Conservation (phyloP, 495 filamentous ascomycete species). For the Penicillium diatomitis region DNA sequence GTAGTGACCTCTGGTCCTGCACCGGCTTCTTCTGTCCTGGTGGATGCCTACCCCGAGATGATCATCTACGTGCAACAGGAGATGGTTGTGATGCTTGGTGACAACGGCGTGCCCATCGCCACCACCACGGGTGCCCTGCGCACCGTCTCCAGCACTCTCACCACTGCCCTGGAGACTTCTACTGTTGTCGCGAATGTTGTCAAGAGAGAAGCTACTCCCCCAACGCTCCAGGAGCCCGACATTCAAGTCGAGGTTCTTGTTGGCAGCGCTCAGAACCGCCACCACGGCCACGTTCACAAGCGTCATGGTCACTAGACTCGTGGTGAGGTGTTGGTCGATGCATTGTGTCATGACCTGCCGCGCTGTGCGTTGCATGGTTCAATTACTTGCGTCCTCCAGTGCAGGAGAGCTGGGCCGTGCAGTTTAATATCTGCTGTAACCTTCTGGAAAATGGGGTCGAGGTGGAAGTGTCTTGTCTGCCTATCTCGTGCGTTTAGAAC, state of each 20-base stretch:
- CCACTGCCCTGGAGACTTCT: constrained; percentile 12
- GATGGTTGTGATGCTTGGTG: constrained; percentile 28
- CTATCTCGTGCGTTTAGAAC: too few species aligned
- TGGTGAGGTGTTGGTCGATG: background rate
- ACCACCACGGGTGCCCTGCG: constrained; percentile 16
- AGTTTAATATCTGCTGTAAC: too few species aligned
- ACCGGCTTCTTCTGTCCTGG: constrained; percentile 18
- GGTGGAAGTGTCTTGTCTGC: too few species aligned
- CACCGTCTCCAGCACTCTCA: constrained; percentile 13
- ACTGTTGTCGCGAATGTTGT: constrained; percentile 20
- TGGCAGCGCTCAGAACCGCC: too few species aligned
- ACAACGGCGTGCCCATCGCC: constrained; percentile 12
- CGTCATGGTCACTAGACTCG: constrained; percentile 15
- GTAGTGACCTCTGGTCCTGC: constrained; percentile 12
- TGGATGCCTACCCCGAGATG: constrained; percentile 22
- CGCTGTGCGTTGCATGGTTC: constrained; percentile 7
- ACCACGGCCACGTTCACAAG: constrained; percentile 11
- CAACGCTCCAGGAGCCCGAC: constrained; percentile 9
- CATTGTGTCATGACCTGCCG: background rate
- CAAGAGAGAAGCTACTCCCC: constrained; percentile 11
- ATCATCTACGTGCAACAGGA: constrained; percentile 30
- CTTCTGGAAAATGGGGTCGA: too few species aligned
- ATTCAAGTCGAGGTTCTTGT: background rate
- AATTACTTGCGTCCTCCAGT: too few species aligned
- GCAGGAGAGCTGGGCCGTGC: too few species aligned